These are phyloP conservation scores for Simplicillium aogashimaense DNA, from an alignment of 2,329 filamentous ascomycete species.

Conservation along the genomic window DNA sequence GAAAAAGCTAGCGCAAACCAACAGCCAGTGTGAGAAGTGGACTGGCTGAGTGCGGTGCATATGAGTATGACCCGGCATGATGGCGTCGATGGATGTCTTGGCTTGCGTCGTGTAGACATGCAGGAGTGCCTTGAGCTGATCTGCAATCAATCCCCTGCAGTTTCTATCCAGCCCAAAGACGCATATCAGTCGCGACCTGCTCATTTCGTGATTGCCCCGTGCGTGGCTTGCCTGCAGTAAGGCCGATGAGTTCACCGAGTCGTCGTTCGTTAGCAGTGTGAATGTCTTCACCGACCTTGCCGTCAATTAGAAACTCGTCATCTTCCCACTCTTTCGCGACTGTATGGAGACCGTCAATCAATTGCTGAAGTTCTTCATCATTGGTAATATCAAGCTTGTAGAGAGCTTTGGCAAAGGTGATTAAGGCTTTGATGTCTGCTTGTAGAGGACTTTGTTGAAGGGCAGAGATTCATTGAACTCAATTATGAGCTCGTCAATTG, in stretches of 20 bases:
- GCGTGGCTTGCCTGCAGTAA: conserved; percentile 64
- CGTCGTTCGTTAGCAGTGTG: conserved; percentile 48
- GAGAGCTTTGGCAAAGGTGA: conserved; percentile 78
- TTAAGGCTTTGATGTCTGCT: conserved; percentile 71
- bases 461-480: conserved; percentile 71
- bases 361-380: conserved; percentile 59
- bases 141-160: conserved; percentile 33
- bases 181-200: conserved; percentile 66
- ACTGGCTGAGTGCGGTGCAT: conserved; percentile 64
- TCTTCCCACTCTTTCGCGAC: conserved; percentile 46
- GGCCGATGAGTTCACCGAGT: conserved; percentile 60
- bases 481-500: conserved; percentile 76
- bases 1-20: conserved; percentile 59
- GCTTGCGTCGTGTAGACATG: conserved; percentile 44
- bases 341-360: conserved; percentile 59
- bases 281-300: conserved; percentile 32
- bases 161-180: conserved; percentile 60
- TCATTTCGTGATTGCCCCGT: conserved; percentile 63
- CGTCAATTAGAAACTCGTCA: conserved; percentile 40
- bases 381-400: conserved; percentile 64
- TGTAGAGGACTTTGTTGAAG: conserved; percentile 71
- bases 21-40: conserved; percentile 65
- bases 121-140: background rate
- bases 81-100: conserved; percentile 46
- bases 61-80: conserved; percentile 74